A percentile compares a stretch with the other conserved stretches of the same genome.
Conservation (phyloP, 108 stramenopile genomes). For the Fistulifera pelliculosa region DNA sequence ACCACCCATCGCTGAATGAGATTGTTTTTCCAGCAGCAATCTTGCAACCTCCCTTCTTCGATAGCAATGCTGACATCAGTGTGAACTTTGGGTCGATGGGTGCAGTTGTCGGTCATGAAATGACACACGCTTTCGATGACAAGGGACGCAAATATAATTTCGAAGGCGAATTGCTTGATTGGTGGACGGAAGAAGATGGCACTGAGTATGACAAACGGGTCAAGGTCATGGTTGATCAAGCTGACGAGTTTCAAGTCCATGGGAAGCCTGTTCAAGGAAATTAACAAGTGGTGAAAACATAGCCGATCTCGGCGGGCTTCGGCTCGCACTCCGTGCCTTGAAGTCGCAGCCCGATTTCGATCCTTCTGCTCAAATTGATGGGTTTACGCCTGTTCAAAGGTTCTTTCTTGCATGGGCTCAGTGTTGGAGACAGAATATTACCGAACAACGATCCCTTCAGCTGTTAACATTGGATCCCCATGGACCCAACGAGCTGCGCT, state of each 20-base stretch:
- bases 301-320: slow-evolving; percentile 68
- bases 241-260: slow-evolving; percentile 52
- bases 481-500: slow-evolving; percentile 72
- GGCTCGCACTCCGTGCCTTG: slow-evolving; percentile 48
- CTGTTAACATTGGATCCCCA: slow-evolving; percentile 78
- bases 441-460: slow-evolving; percentile 63
- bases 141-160: slow-evolving; percentile 77
- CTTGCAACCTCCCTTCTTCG: slow-evolving; percentile 77
- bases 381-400: slow-evolving; percentile 57
- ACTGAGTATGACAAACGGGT: slow-evolving; percentile 61
- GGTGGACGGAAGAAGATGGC: slow-evolving; percentile 72
- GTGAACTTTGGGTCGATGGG: slow-evolving; percentile 78
- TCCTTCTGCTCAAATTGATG: slow-evolving; percentile 27
- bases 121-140: slow-evolving; percentile 84
- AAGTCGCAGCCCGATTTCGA: slow-evolving; percentile 24
- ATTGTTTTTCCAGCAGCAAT: slow-evolving; percentile 85
- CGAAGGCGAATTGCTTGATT: slow-evolving; percentile 71
- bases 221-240: slow-evolving; percentile 72
- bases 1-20: slow-evolving; percentile 57
- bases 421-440: slow-evolving; percentile 69
- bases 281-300: slow-evolving; percentile 78
- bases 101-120: slow-evolving; percentile 80
- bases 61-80: slow-evolving; percentile 63
- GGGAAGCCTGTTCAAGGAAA: slow-evolving; percentile 56
- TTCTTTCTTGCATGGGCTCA: slow-evolving; percentile 74